Evolutionary conservation across 306 rosid genomes (phyloP).

Genomic region (Canavalia ensiformis): DNA sequence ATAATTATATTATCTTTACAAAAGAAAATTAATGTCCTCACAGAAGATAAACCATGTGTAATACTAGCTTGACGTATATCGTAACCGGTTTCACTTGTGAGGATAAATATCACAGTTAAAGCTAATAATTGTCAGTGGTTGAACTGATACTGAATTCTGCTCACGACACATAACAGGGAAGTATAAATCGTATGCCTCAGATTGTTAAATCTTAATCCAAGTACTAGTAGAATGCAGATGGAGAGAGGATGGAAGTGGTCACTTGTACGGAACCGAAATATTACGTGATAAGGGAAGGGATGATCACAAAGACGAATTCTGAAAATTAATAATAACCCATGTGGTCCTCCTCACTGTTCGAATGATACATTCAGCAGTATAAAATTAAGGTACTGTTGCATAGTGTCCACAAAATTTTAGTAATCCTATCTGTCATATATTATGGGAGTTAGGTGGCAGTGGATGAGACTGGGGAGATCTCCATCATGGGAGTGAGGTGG

Average conservation of each 20-base stretch:
- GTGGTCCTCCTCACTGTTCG: slow-evolving; percentile 28
- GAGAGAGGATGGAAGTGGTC: neutral
- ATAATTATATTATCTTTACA: slow-evolving; percentile 23
- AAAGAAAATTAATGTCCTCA: slow-evolving; percentile 15
- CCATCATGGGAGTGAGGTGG: slow-evolving; percentile 15
- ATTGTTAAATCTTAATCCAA: neutral
- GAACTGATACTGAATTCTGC: neutral
- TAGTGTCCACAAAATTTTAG: slow-evolving; percentile 43
- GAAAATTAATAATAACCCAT: slow-evolving; percentile 9
- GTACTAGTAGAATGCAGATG: neutral
- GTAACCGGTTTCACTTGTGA: slow-evolving; percentile 18
- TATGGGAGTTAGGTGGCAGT: slow-evolving; percentile 31
- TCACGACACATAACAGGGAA: neutral
- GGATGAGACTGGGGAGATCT: neutral
- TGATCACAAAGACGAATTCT: neutral
- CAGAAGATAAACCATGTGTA: neutral
- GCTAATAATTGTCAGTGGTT: neutral
- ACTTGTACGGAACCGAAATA: neutral
- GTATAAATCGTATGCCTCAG: slow-evolving; percentile 13
- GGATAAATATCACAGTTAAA: neutral
- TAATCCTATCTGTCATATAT: slow-evolving; percentile 6
- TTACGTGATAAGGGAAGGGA: slow-evolving; percentile 5
- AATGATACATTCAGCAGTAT: neutral
- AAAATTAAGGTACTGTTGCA: slow-evolving; percentile 10
- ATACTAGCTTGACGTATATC: neutral